Conservation (phyloP, 768 basidiomycete species). For the Pleurotus cornucopiae region DNA sequence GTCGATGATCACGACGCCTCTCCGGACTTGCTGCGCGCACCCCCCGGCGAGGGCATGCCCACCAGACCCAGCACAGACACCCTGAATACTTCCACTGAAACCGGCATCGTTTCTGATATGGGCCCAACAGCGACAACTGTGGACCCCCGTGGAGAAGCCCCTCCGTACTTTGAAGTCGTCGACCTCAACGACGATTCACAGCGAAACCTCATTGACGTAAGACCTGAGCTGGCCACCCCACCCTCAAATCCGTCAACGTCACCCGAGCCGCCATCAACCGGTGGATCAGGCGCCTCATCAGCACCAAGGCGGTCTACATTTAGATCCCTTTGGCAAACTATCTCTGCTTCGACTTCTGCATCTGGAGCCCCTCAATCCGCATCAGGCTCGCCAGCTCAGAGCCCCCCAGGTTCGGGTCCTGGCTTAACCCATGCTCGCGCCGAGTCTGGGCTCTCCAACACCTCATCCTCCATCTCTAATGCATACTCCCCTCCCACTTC, state of each 20-base stretch:
- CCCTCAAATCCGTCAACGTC: not conserved
- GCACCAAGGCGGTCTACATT: conserved; percentile 3
- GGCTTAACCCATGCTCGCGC: conserved; percentile 22
- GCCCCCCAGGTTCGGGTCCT: not conserved
- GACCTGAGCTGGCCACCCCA: not conserved
- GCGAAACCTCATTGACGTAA: not conserved
- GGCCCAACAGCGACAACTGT: conserved; percentile 14
- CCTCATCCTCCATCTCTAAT: conserved; percentile 18
- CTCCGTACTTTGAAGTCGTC: conserved; percentile 62
- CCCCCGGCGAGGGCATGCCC: conserved; percentile 17
- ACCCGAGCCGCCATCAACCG: not conserved
- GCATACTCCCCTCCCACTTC: conserved; percentile 17
- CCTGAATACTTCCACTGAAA: conserved; percentile 23
- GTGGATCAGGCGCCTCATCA: not conserved
- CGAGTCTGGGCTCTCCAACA: conserved; percentile 25
- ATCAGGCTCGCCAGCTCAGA: not conserved
- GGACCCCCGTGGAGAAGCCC: conserved; percentile 58
- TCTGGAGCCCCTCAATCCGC: too few species aligned
- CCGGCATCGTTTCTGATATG: conserved; percentile 22
- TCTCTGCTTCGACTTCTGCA: not conserved
- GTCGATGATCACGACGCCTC: conserved; percentile 22
- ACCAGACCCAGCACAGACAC: conserved; percentile 25
- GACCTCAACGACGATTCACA: not conserved
- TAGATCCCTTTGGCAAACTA: conserved; percentile 5
- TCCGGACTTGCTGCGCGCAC: conserved; percentile 11